Evolutionary conservation across 2,329 filamentous ascomycete species (phyloP).

Genomic region (Fusarium paranaense): DNA sequence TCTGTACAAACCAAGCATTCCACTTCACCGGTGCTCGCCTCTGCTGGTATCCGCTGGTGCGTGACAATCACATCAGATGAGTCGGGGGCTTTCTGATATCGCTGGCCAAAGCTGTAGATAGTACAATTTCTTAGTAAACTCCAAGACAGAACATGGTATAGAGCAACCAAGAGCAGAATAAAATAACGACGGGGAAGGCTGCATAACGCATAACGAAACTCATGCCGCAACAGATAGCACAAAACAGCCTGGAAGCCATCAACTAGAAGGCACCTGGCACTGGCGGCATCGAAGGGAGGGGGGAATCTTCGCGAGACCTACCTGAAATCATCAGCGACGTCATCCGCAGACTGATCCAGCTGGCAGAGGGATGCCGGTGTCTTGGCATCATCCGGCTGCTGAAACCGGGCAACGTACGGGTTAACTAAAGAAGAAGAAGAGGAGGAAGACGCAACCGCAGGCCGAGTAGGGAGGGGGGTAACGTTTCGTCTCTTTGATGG

Average conservation of each 20-base stretch:
- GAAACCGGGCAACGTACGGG: conserved; percentile 47
- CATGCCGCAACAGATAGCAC: not conserved
- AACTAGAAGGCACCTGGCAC: conserved; percentile 20
- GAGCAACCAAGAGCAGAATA: not conserved
- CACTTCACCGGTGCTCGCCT: conserved; percentile 34
- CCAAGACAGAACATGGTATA: not conserved
- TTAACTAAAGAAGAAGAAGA: conserved; percentile 39
- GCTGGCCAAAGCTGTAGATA: conserved; percentile 47
- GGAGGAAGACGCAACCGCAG: not conserved
- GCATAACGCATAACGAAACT: not conserved
- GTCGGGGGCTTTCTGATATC: conserved; percentile 46
- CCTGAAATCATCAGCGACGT: conserved; percentile 48
- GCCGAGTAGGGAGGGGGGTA: not conserved
- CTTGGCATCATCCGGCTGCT: conserved; percentile 48
- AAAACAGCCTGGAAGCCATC: not conserved
- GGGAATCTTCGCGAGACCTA: conserved; percentile 34
- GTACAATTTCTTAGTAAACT: conserved; percentile 16
- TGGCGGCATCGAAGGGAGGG: conserved; percentile 1
- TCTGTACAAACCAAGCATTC: conserved; percentile 54
- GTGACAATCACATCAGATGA: conserved; percentile 47
- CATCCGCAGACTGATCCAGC: conserved; percentile 38
- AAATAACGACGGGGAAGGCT: not conserved
- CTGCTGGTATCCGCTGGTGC: conserved; percentile 43
- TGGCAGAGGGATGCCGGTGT: conserved; percentile 45
- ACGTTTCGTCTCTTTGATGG: not conserved